Evolutionary conservation across 83 land plant genomes (phyloP).

Genomic region (Thuja plicata): DNA sequence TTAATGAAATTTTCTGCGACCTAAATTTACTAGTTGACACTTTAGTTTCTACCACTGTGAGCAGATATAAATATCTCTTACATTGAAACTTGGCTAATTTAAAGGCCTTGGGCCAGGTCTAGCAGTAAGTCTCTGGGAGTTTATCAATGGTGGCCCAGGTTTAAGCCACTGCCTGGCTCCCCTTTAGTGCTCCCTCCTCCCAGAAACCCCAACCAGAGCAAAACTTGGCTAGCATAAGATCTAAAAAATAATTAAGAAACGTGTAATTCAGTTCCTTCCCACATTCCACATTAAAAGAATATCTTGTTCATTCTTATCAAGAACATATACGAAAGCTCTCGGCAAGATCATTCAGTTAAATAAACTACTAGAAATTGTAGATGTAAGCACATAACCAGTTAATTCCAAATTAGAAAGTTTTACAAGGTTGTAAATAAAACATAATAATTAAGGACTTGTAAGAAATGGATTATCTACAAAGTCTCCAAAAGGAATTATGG

Average conservation of each 20-base stretch:
- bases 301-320: background rate
- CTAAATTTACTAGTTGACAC: too few species aligned
- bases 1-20: too few species aligned
- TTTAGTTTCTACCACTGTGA: background rate
- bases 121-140: too few species aligned
- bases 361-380: background rate
- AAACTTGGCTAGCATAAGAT: background rate
- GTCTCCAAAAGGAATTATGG: background rate
- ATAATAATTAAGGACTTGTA: background rate
- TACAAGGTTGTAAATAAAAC: background rate
- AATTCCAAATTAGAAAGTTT: background rate
- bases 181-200: too few species aligned
- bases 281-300: background rate
- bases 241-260: background rate
- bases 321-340: background rate
- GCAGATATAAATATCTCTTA: background rate
- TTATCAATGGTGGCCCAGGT: too few species aligned
- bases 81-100: background rate
- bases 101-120: too few species aligned
- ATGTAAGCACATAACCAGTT: background rate
- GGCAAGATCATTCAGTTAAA: background rate
- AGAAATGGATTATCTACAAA: background rate
- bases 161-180: too few species aligned
- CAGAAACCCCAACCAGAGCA: too few species aligned
- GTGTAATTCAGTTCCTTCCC: background rate